Conservation (phyloP, 768 basidiomycete genomes). For the Tricholoma saponaceum region DNA sequence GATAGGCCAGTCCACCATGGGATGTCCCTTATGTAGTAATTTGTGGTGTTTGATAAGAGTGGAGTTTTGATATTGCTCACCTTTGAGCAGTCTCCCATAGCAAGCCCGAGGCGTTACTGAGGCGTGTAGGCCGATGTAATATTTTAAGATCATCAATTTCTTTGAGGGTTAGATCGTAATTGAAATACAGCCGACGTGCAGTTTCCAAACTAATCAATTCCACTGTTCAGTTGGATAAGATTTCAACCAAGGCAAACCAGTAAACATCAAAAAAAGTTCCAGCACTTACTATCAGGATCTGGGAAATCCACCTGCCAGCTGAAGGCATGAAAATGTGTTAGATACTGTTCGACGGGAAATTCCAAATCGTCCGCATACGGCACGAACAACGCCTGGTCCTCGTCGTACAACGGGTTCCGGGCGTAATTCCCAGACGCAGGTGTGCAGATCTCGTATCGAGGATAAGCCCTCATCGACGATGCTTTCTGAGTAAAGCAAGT, state of each 20-base stretch:
- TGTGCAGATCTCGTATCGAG: conserved; percentile 44
- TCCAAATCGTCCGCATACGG: conserved; percentile 44
- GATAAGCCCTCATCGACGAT: conserved; percentile 4
- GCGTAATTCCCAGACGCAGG: conserved; percentile 31
- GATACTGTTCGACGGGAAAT: conserved; percentile 28
- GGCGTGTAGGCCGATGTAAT: conserved; percentile 18
- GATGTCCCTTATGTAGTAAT: conserved; percentile 21
- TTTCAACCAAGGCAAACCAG: background rate
- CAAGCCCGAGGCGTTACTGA: conserved; percentile 29
- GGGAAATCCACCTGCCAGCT: conserved; percentile 31
- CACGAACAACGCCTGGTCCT: conserved; percentile 24
- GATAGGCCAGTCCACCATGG: conserved; percentile 33
- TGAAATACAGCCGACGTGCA: conserved; percentile 30
- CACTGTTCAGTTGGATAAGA: conserved; percentile 22
- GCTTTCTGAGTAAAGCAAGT: conserved; percentile 3
- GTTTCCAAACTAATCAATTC: conserved; percentile 48
- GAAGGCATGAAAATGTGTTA: conserved; percentile 24
- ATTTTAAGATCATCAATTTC: conserved; percentile 34
- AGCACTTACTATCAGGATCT: conserved; percentile 47
- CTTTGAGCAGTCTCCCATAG: conserved; percentile 41
- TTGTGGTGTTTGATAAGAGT: background rate
- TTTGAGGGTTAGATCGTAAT: conserved; percentile 22
- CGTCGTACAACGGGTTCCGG: background rate
- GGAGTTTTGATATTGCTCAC: conserved; percentile 17
- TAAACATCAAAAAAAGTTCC: background rate